Evolutionary conservation across 352 stramenopile genomes (phyloP).

Genomic region (Globisporangium splendens): DNA sequence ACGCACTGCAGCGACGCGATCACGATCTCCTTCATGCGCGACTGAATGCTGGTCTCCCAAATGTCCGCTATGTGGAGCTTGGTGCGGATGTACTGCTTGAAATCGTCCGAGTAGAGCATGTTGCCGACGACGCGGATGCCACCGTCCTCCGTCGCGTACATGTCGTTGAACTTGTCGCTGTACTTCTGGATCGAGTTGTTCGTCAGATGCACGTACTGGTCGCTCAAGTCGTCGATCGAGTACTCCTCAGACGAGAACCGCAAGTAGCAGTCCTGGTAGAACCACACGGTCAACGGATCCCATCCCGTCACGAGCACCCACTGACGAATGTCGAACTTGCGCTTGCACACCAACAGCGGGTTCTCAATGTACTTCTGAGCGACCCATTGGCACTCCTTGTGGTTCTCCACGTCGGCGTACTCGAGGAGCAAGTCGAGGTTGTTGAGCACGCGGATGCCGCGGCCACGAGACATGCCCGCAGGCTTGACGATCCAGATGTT

Average conservation of each 20-base stretch:
- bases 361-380: conserved; percentile 91
- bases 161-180: conserved; percentile 85
- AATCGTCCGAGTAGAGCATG: conserved; percentile 80
- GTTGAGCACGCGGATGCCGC: conserved; percentile 89
- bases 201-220: conserved; percentile 91
- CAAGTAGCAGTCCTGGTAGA: conserved; percentile 90
- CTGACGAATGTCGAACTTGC: conserved; percentile 92
- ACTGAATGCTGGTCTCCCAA: conserved; percentile 55
- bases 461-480: conserved; percentile 75
- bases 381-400: conserved; percentile 83
- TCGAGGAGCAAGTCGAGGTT: conserved; percentile 74
- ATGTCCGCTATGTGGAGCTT: conserved; percentile 28
- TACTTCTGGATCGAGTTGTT: conserved; percentile 95
- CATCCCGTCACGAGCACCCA: conserved; percentile 93
- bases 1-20: conserved; percentile 81
- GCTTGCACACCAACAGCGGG: conserved; percentile 76
- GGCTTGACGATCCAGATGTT: conserved; percentile 96
- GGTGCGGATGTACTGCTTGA: conserved; percentile 43
- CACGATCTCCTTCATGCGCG: conserved; percentile 87
- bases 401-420: conserved; percentile 85
- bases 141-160: conserved; percentile 65
- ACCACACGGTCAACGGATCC: conserved; percentile 93
- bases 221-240: conserved; percentile 70
- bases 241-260: conserved; percentile 88
- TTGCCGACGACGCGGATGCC: conserved; percentile 61